Conservation (phyloP, 2,329 filamentous ascomycete genomes). For the Triangularia verruculosa region DNA sequence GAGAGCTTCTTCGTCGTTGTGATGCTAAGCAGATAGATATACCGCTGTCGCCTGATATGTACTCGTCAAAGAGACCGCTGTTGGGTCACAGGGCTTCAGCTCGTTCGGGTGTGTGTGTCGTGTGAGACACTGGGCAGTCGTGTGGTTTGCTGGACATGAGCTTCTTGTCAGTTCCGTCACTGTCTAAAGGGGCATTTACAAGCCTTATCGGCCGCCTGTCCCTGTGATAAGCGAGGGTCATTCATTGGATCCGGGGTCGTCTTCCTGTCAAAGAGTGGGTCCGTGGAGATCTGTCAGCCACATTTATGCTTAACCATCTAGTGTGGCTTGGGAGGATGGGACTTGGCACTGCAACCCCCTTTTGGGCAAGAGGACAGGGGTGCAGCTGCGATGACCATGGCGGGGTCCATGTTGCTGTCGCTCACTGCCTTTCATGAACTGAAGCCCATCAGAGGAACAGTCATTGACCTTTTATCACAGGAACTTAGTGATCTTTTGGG, state of each 20-base stretch:
- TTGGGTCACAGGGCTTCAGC: background rate
- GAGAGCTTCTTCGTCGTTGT: background rate
- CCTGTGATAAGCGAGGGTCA: constrained; percentile 14
- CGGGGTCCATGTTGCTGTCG: constrained; percentile 9
- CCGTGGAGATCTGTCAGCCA: constrained; percentile 7
- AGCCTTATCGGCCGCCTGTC: constrained; percentile 21
- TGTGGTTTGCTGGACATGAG: background rate
- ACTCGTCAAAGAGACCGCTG: too few relatives aligned
- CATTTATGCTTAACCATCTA: constrained; percentile 7
- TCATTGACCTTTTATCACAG: background rate
- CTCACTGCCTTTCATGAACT: constrained; percentile 7
- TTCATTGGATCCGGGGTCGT: constrained; percentile 12
- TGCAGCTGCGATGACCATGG: constrained; percentile 3
- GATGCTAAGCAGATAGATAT: background rate
- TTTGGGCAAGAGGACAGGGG: background rate
- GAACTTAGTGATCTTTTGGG: background rate
- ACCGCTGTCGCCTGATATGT: background rate
- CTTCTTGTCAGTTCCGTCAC: constrained; percentile 12
- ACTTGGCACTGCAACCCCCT: constrained; percentile 7
- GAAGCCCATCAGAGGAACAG: background rate
- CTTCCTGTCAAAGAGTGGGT: background rate
- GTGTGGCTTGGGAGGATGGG: constrained; percentile 2
- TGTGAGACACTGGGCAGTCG: background rate
- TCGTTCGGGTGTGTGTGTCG: background rate
- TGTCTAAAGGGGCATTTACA: constrained; percentile 6